Evolutionary conservation across 768 basidiomycete genomes (phyloP), one percentile per base, ranked within the genome.

Genomic region (Auricularia heimuer): DNA sequence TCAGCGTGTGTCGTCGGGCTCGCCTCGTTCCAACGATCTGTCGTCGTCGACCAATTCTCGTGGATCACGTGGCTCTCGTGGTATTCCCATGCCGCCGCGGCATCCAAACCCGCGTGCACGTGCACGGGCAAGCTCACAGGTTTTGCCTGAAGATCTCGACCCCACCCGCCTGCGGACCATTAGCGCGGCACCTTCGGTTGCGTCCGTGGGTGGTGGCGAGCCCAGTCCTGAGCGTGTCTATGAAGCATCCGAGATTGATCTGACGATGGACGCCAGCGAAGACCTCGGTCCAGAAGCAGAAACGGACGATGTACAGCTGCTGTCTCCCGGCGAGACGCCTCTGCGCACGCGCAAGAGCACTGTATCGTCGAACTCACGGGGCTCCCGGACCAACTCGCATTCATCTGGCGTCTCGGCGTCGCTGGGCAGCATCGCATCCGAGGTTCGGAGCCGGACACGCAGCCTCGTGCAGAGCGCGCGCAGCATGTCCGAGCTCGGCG

Each of bases 351-450:
- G 56, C 16, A 10, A 18, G 6, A 51, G 47, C 47, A 51, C 47
- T 18, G 47, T 51, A 18, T 51, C 47, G 47, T 51, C 47, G 21
- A 8, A 18, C 7, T 60, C 56, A 10, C 56, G 56, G 8, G 56
- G 56, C 33, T 60, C 56, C 4, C 56, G 56, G 7, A 60, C 56
- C 34, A 60, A 60, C 56, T 60, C 56, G 56, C 56, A 60, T 7
- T 60, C 56, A 29, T 33, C 29, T 24, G 56, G 56, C 56, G 56
- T 60, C 21, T 12, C 16, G 11, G 56, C 29, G 29, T 60, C 56
- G 7, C 14, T 60, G 24, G 56, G 16, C 14, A 60, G 56, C 24
- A 24, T 60, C 56, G 24, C 56, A 18, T 29, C 56, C 14, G 56
- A 51, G 29, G 56, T 33, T 7, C 56, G 56, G 24, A 60, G 56